Base-by-base conservation (phyloP, 2,329 filamentous ascomycete genomes). In the Massarina eburnea region DNA sequence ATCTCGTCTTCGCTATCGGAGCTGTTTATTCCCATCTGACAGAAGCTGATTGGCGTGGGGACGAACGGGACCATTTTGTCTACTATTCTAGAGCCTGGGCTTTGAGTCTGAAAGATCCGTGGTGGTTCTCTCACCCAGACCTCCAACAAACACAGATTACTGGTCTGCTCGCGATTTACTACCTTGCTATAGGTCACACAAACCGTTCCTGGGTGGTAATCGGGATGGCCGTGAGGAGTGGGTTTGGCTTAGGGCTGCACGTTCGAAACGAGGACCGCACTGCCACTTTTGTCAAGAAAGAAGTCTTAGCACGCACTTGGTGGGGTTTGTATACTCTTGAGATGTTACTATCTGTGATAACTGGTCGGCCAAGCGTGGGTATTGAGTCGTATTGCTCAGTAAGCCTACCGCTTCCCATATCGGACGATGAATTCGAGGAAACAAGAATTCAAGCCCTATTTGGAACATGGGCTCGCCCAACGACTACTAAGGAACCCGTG, bases 1-100 rank as follows among this genome's bases (percentile, higher is more conserved):
- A 75, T 39, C 27, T 73, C 14, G 61, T 73, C 2, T 72, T 74
- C 44, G 72, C 71, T 15, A 69, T 75, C 29, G 71, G 67, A 8
- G 61, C 71, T 15, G 58, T 62, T 19, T 66, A 68, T 45, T 62
- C 62, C 12, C 58, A 67, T 46, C 56, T 70, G 32, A 58, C 50
- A 3, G 47, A 58, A 39, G 57, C 59, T 3, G 48, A 61, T 1
- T 59, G 57, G 55, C 51, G 41, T 18, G 56, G 50, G 15, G 54
- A 63, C 41, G 54, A 41, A 42, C 41, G 43, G 8, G 67, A 71
- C 30, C 68, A 73, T 52, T 18, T 66, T 12, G 36, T 70, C 4
- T 74, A 72, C 46, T 66, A 72, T 39, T 61, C 64, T 15, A 55
- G 70, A 27, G 71, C 70, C 21, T 60, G 62, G 36, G 38, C 55